Evolutionary conservation across 2,329 filamentous ascomycete genomes (phyloP).

Genomic region (Venturia oleaginea): DNA sequence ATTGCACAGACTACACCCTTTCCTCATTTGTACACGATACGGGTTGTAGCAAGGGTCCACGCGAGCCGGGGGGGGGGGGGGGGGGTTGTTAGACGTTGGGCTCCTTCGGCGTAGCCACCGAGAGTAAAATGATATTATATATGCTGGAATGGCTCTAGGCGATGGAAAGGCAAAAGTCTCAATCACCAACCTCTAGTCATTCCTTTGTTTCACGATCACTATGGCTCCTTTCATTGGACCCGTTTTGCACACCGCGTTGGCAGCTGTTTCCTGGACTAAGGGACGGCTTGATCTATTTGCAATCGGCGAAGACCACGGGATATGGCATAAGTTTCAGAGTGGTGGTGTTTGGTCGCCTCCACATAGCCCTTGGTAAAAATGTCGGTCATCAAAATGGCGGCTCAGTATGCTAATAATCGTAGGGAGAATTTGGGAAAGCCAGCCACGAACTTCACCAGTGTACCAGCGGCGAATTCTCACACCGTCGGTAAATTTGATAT

Average conservation of each 20-base stretch:
- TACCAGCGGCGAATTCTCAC: not conserved
- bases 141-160: not conserved
- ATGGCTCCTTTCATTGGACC: not conserved
- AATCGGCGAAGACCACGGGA: not conserved
- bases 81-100: no score
- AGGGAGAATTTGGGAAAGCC: conserved; percentile 18
- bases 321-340: not conserved
- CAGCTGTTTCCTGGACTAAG: not conserved
- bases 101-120: not conserved
- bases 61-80: not conserved
- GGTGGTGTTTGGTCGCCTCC: not conserved
- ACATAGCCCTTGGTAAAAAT: not conserved
- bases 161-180: not conserved
- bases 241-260: not conserved
- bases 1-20: no score
- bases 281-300: not conserved
- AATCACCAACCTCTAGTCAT: not conserved
- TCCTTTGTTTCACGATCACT: not conserved
- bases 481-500: not conserved
- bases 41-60: not conserved
- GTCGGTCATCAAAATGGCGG: not conserved
- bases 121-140: not conserved
- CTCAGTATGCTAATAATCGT: not conserved
- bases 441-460: not conserved
- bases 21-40: not conserved